Conservation (phyloP, 805 yeast genomes). For the Kregervanrija pseudodelftensis region DNA sequence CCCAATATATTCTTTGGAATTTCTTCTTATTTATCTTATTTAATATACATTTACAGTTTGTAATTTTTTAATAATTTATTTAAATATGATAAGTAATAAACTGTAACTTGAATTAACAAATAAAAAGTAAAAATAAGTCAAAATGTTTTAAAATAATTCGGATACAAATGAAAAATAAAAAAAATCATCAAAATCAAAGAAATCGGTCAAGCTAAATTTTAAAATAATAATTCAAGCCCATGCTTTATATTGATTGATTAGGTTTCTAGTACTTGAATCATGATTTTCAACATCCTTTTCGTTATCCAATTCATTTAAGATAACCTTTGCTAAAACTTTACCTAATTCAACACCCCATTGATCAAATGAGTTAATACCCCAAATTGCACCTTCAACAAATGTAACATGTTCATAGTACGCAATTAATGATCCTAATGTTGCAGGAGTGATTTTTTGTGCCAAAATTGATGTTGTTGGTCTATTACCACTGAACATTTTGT, state of each 20-base stretch:
- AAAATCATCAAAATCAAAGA: no score
- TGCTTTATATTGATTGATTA: constrained; percentile 90
- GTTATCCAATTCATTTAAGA: constrained; percentile 80
- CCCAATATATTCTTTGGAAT: no score
- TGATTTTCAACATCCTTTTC: constrained; percentile 52
- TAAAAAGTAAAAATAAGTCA: no score
- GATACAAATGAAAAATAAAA: no score
- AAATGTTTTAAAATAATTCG: no score
- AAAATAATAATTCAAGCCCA: constrained; percentile 43
- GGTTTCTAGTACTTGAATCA: constrained; percentile 85
- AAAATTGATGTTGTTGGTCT: constrained; percentile 98
- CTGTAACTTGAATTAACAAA: no score
- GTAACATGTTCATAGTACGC: constrained; percentile 98
- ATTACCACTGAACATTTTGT: constrained; percentile 95
- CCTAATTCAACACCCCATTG: constrained; percentile 99
- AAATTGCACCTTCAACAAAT: constrained; percentile 96
- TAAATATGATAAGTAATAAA: no score
- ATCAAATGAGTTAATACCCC: constrained; percentile 99
- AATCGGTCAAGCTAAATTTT: no score
- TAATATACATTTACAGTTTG: no score
- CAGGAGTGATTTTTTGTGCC: constrained; percentile 95
- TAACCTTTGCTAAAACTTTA: constrained; percentile 93
- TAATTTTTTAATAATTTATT: no score
- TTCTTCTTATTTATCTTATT: no score
- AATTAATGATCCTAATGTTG: constrained; percentile 89